Percentiles rank a stretch among this genome's conserved stretches.
phyloP scores from a whole-genome alignment of 208 protist genomes.

The Novymonas esmeraldas region DNA sequence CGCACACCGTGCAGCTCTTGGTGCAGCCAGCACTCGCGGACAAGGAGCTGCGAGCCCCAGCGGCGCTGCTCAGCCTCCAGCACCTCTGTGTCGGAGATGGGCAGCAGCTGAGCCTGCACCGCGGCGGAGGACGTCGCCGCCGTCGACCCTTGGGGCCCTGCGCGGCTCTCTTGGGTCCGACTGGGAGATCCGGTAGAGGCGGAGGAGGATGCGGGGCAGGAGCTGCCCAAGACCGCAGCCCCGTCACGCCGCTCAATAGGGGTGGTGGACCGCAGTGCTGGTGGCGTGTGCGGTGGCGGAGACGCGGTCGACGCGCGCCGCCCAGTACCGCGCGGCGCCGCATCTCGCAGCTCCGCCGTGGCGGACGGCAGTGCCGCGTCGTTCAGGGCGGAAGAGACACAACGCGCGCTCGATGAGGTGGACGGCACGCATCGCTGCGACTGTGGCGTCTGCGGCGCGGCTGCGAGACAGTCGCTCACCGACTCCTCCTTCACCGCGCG shows the following conservation, averaged over 20 bases:
- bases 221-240: neutral
- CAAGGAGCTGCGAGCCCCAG: conserved; percentile 36
- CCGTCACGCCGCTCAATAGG: neutral
- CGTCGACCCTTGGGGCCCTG: neutral
- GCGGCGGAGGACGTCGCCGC: neutral
- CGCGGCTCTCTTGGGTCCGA: conserved; percentile 1
- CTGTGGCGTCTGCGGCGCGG: too few species aligned
- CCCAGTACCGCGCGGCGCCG: neutral
- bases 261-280: neutral
- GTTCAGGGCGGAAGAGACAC: neutral
- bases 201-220: neutral
- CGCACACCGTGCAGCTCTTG: conserved; percentile 51
- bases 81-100: conserved; percentile 58
- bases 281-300: neutral
- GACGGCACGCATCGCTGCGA: too few species aligned
- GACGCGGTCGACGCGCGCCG: neutral
- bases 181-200: neutral
- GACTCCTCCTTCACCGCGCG: neutral
- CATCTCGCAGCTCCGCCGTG: neutral
- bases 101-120: conserved; percentile 15
- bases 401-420: too few species aligned
- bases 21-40: conserved; percentile 78
- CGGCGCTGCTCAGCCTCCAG: conserved; percentile 59
- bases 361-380: conserved; percentile 11
- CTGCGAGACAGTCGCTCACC: too few species aligned